Evolutionary conservation across 1,284 basidiomycete genomes (phyloP).

Genomic region (Cystobasidium pallidum): DNA sequence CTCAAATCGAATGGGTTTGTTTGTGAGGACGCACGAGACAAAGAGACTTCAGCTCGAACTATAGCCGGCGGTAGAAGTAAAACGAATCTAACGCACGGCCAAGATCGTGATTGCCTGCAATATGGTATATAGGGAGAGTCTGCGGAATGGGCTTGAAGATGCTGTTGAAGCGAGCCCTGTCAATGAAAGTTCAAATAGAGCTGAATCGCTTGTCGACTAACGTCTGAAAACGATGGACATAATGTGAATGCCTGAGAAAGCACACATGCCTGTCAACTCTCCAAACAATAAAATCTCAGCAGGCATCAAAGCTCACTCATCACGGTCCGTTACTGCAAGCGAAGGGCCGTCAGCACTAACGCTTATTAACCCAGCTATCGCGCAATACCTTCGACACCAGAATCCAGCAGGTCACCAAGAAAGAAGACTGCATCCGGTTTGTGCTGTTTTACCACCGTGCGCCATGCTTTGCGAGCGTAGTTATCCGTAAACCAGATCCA

Average conservation of each 20-base stretch:
- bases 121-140: slow-evolving; percentile 63
- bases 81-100: slow-evolving; percentile 61
- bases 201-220: slow-evolving; percentile 61
- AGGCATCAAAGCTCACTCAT: slow-evolving; percentile 64
- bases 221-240: slow-evolving; percentile 49
- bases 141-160: slow-evolving; percentile 60
- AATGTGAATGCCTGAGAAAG: slow-evolving; percentile 49
- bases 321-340: slow-evolving; percentile 56
- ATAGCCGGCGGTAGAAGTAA: not conserved
- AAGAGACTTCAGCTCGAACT: slow-evolving; percentile 39
- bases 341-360: not conserved
- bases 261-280: slow-evolving; percentile 15
- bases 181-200: slow-evolving; percentile 62
- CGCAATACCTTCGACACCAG: slow-evolving; percentile 65
- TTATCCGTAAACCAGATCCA: slow-evolving; percentile 63
- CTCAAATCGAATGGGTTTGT: too few relatives aligned
- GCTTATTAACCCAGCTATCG: not conserved
- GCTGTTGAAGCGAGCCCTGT: slow-evolving; percentile 60
- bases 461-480: slow-evolving; percentile 76
- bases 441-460: slow-evolving; percentile 63
- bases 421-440: slow-evolving; percentile 75
- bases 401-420: slow-evolving; percentile 76
- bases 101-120: slow-evolving; percentile 87
- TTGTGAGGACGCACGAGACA: too few relatives aligned
- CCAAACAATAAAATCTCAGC: slow-evolving; percentile 17